These are phyloP conservation scores for Trypanosoma avium DNA, from an alignment of 208 protist genomes.

Conservation along the genomic window DNA sequence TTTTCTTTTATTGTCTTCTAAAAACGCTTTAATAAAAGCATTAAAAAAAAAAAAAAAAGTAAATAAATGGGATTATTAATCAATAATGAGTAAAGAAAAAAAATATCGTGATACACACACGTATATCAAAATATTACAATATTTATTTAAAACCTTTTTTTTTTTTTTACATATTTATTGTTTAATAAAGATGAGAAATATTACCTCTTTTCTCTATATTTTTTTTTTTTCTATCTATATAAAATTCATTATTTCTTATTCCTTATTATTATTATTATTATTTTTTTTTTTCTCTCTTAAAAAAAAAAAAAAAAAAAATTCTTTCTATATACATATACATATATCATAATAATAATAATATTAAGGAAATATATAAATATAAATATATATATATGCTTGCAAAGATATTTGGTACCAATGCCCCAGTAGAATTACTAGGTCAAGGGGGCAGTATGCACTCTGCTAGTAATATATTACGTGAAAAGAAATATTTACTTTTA, in stretches of 20 bases:
- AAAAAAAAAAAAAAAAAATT: constrained; percentile 8
- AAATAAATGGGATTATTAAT: too few species aligned
- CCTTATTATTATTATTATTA: too few species aligned
- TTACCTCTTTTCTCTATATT: too few species aligned
- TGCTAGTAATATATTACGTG: constrained; percentile 31
- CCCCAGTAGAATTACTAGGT: constrained; percentile 34
- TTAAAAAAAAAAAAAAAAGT: too few species aligned
- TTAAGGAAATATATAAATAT: background rate
- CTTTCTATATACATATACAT: constrained; percentile 2
- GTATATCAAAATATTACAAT: too few species aligned
- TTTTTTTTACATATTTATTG: too few species aligned
- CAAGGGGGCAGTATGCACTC: constrained; percentile 37
- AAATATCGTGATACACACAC: too few species aligned
- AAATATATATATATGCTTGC: constrained; percentile 4
- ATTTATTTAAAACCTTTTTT: too few species aligned
- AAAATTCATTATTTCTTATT: background rate
- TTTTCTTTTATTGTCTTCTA: constrained; percentile 19
- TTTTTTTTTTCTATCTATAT: too few species aligned
- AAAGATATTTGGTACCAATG: constrained; percentile 1
- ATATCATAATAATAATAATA: background rate
- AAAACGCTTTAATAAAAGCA: too few species aligned
- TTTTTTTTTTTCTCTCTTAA: background rate
- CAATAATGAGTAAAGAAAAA: too few species aligned
- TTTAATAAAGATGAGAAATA: too few species aligned
- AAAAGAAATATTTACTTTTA: constrained; percentile 54